Percentiles rank a stretch among this genome's conserved stretches.
phyloP scores from a whole-genome alignment of 495 filamentous ascomycete species.

The Schizothecium vesticola region DNA sequence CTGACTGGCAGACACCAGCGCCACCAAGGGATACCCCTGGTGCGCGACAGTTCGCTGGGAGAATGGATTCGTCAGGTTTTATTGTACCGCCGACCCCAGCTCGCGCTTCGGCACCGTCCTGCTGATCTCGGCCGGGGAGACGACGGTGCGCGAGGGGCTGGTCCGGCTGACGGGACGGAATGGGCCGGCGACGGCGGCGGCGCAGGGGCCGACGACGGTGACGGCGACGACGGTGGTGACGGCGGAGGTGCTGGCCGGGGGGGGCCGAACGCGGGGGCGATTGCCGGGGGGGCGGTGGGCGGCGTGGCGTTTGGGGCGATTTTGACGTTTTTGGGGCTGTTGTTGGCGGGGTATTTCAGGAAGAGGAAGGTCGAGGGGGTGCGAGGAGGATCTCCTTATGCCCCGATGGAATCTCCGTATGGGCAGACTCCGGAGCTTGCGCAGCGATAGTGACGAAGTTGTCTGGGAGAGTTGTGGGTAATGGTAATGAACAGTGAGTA shows the following conservation, averaged over 20 bases:
- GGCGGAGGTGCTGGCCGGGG: neutral
- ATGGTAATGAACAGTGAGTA: neutral
- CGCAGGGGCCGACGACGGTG: neutral
- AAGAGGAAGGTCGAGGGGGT: neutral
- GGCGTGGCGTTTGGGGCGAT: neutral
- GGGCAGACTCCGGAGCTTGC: neutral
- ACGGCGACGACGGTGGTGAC: neutral
- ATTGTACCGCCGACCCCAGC: neutral
- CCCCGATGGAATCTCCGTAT: neutral
- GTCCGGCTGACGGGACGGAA: neutral
- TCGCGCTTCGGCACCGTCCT: neutral
- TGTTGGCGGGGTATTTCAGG: neutral
- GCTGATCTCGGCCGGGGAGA: neutral
- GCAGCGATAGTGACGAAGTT: neutral
- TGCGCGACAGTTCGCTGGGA: neutral
- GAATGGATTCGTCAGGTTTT: neutral
- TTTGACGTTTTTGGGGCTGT: neutral
- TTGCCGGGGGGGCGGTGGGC: neutral
- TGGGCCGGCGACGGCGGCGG: neutral
- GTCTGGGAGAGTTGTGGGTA: neutral
- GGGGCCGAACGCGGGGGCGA: neutral
- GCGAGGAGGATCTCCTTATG: neutral
- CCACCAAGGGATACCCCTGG: neutral
- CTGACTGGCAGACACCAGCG: neutral
- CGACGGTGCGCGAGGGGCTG: neutral